Evolutionary conservation across 306 rosid species (phyloP).

Genomic region (Cercis canadensis): DNA sequence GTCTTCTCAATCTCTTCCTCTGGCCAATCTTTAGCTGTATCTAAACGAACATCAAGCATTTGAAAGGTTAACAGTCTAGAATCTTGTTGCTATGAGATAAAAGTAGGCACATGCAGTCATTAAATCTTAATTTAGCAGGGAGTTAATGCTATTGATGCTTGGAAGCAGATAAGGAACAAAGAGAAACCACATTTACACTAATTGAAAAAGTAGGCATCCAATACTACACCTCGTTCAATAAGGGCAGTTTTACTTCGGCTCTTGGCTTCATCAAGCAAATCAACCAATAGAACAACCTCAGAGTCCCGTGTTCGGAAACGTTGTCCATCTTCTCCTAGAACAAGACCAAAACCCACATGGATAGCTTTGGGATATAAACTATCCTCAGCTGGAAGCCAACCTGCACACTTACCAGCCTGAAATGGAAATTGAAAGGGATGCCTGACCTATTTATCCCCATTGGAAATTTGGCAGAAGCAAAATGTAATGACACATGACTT

Average conservation of each 20-base stretch:
- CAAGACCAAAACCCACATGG: slow-evolving; percentile 97
- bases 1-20: slow-evolving; percentile 78
- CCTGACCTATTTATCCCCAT: slow-evolving; percentile 30
- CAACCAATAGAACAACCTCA: slow-evolving; percentile 89
- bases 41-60: slow-evolving; percentile 47
- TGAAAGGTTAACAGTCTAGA: slow-evolving; percentile 28
- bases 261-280: slow-evolving; percentile 99
- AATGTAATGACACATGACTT: slow-evolving; percentile 4
- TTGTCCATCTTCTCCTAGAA: slow-evolving; percentile 95
- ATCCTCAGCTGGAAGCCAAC: slow-evolving; percentile 80
- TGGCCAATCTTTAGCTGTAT: slow-evolving; percentile 69
- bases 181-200: slow-evolving; percentile 8
- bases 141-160: slow-evolving; percentile 20
- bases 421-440: slow-evolving; percentile 37
- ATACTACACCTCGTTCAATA: slow-evolving; percentile 77
- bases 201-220: slow-evolving; percentile 11
- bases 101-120: slow-evolving; percentile 16
- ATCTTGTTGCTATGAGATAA: slow-evolving; percentile 11
- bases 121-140: no score
- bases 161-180: slow-evolving; percentile 32
- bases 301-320: slow-evolving; percentile 85
- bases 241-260: slow-evolving; percentile 77
- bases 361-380: slow-evolving; percentile 66
- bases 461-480: slow-evolving; percentile 28
- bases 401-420: slow-evolving; percentile 89